Evolutionary conservation across 345 rosid species (phyloP), one percentile per base, ranked within the genome.

Genomic region (Excoecaria cochinchinensis): DNA sequence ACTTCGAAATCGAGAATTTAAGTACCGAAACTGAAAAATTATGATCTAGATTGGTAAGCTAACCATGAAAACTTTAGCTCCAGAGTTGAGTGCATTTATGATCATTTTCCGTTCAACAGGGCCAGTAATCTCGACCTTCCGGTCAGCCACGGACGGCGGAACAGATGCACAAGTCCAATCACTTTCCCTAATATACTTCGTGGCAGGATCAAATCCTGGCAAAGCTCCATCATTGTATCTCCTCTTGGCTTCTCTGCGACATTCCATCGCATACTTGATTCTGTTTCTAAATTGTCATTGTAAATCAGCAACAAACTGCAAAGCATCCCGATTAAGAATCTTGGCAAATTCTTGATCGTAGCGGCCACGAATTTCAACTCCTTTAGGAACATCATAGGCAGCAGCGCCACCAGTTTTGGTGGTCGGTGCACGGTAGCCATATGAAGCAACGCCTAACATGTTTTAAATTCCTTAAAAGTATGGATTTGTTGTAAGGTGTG

Each of bases 31-130:
- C 19, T 58, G 8, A 57, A 9, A 5, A 17, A 17, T 15, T n/a
- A 57, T 17, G 24, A 25, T 0, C 17, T 3, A 72, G 16, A 8
- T 17, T 8, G 5, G 10, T 50, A 17, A 40, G 71, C 78, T 87
- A 21, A 91, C 97, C 98, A 91, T 95, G 84, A 95, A 95, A 74
- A 95, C 98, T 87, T 91, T 90, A 74, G 98, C 98, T 8, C 94
- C 96, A 16, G 98, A 91, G 80, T 95, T 95, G 70, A 95, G 92
- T 25, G 99, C 99, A 71, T 95, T 95, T 79, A 93, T 93, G 87
- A 95, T 78, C 97, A 95, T 95, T 82, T 95, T 95, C 86, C 99
- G 84, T 86, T 91, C 98, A 1, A 86, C 93, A 0, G 97, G 97
- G 16, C 98, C 99, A 0, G 93, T 95, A 47, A 95, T 95, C 85